Conservation (phyloP, 176 grass and related monocot genomes). For the Ampelocalamus luodianensis region DNA sequence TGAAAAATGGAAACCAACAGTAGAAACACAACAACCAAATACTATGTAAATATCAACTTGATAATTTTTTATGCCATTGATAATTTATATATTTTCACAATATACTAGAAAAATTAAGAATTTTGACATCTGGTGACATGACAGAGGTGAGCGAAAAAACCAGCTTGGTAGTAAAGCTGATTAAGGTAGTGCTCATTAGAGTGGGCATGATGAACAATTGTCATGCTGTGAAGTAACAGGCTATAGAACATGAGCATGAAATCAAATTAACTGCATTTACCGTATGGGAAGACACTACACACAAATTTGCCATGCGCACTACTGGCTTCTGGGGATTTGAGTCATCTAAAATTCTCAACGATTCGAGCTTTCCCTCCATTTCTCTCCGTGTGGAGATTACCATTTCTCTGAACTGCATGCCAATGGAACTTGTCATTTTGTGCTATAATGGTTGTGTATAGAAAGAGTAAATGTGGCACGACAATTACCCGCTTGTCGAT, state of each 20-base stretch:
- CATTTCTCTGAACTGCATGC: constrained; percentile 82
- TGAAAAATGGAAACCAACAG: not conserved
- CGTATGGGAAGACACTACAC: constrained; percentile 64
- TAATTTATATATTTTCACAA: constrained; percentile 19
- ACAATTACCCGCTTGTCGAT: constrained; percentile 69
- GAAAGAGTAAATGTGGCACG: constrained; percentile 31
- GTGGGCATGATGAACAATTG: constrained; percentile 7
- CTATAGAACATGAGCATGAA: constrained; percentile 30
- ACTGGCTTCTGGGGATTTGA: constrained; percentile 88
- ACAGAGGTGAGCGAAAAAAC: not conserved
- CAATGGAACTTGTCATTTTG: constrained; percentile 49
- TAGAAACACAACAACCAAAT: constrained; percentile 5
- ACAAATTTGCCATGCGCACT: constrained; percentile 84
- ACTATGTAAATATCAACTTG: not conserved
- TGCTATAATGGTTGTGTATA: constrained; percentile 17
- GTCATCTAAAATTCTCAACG: constrained; percentile 65
- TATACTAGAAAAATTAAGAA: not conserved
- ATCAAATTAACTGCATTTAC: constrained; percentile 45
- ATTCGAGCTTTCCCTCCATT: constrained; percentile 73
- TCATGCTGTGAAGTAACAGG: constrained; percentile 4
- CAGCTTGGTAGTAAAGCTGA: constrained; percentile 13
- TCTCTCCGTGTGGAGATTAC: constrained; percentile 63
- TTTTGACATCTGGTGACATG: not conserved
- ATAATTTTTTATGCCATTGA: not conserved
- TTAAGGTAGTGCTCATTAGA: not conserved